Evolutionary conservation across 106 monocot species (phyloP), one percentile per base, ranked within the genome.

Genomic region (Dioscorea alata): DNA sequence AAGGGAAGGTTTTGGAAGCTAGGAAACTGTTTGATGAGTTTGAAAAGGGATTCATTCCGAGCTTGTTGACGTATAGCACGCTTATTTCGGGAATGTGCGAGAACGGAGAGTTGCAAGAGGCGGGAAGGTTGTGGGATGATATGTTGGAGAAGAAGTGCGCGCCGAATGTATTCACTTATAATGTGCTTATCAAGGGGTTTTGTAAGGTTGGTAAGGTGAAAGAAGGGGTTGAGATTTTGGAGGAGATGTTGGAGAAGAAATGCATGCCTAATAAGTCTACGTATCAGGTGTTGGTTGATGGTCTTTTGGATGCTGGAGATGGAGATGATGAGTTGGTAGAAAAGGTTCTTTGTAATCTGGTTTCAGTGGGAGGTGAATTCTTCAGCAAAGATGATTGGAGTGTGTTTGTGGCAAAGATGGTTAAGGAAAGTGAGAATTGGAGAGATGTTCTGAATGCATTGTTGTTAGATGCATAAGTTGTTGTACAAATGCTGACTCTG

Each of bases 41-140:
- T 60, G 83, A 84, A 69, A 80, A 58, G 65, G 81, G 77, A 1
- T 81, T 86, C 51, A 74, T 76, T 59, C 84, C 88, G 4, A 86
- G 91, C 14, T 21, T 86, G 18, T 34, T 88, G 62, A 80, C 82
- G 0, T 92, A 89, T 69, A 91, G 89, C 57, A 86, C 92, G 0
- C 78, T 96, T 9, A 84, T 96, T 13, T 75, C 84, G 4, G 86
- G 91, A 2, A 58, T 89, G 84, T 96, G 96, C 28, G 86, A 89
- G 73, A 84, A 81, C 50, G 84, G 86, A 56, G 83, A 96, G 77
- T 49, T 96, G 58, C 86, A 84, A 31, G 92, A 96, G 75, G 96
- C 84, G 0, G 88, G 72, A 23, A 86, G 84, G 65, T 20, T 96
- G 68, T 95, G 95, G 91, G 96, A 92, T 54, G 74, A 92, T 48